Evolutionary conservation across 176 grass and related monocot species (phyloP), one percentile per base, ranked within the genome.

Genomic region (Paspalum vaginatum): DNA sequence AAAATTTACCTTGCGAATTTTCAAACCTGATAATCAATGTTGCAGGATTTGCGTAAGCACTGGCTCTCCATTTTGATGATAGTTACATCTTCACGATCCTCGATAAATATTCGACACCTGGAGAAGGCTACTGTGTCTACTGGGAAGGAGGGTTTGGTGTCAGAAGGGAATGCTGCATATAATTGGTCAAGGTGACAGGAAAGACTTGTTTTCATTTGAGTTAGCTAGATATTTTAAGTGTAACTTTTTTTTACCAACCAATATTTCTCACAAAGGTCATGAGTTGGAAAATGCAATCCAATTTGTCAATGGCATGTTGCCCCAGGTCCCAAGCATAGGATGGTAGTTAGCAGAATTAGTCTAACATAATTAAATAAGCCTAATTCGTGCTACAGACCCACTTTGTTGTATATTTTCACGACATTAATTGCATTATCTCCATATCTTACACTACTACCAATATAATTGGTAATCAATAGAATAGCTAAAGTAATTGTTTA

Each of bases 51-150:
- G 75, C 88, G 92, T 20, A 98, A 94, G 83, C 86, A 98, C 66
- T 98, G 95, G 95, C 66, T 98, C 44, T 92, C 92, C 75, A 98
- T 95, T 54, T 91, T 98, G 83, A 98, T 98, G 92, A 98, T 98
- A 78, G 95, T 98, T 61, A 98, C 95, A 76, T 98, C 95, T 85
- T 95, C 92, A 79, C 64, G 95, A 67, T 98, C 95, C 64, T 93
- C 90, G 50, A 89, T 91, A 95, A 98, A 98, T 83, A 98, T 98
- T 81, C 87, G 86, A 69, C 95, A 98, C 73, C 79, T 98, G 74
- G 95, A 98, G 84, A 98, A 98, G 85, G 95, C 92, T 53, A 98
- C 95, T 25, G 81, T 98, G 75, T 95, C 95, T 70, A 98, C 90
- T 11, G 95, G 92, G 27, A 98, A 98, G 81, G 95, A 98, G 84